Percentiles rank a stretch among this genome's conserved stretches.
Evolutionary conservation across 768 basidiomycete species (phyloP).

Genomic region (Coprinellus micaceus): DNA sequence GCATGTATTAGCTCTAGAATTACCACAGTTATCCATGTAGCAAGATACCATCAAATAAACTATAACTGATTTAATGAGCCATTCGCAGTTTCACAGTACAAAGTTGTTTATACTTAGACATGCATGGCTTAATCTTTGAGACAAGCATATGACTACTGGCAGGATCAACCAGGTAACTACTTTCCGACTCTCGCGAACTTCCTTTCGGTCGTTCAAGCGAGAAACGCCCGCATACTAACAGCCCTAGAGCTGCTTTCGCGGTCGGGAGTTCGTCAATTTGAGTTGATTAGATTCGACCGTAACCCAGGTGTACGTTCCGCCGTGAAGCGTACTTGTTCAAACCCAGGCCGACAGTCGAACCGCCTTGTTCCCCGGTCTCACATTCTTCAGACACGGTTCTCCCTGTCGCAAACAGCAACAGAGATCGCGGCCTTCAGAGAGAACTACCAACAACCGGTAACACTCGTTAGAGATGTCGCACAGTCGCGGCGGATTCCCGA

Average conservation of each 20-base stretch:
- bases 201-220: conserved; percentile 1
- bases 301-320: conserved; percentile 13
- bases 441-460: too few species aligned
- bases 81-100: conserved; percentile 78
- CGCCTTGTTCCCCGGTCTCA: conserved; percentile 46
- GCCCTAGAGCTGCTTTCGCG: conserved; percentile 16
- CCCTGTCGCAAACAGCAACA: too few species aligned
- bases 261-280: conserved; percentile 22
- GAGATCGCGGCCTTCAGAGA: too few species aligned
- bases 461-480: too few species aligned
- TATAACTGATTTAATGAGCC: conserved; percentile 84
- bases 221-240: background rate
- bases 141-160: conserved; percentile 84
- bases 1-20: conserved; percentile 78
- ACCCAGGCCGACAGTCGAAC: conserved; percentile 24
- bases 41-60: conserved; percentile 74
- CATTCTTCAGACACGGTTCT: conserved; percentile 31
- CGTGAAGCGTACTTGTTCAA: conserved; percentile 17
- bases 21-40: conserved; percentile 80
- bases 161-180: conserved; percentile 83
- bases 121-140: conserved; percentile 84
- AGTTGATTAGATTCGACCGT: conserved; percentile 20
- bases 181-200: conserved; percentile 25
- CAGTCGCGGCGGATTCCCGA: too few species aligned
- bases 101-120: conserved; percentile 73